Percentiles rank a stretch among this genome's conserved stretches.
Conservation (phyloP, 768 basidiomycete species). For the Suillus americanus region DNA sequence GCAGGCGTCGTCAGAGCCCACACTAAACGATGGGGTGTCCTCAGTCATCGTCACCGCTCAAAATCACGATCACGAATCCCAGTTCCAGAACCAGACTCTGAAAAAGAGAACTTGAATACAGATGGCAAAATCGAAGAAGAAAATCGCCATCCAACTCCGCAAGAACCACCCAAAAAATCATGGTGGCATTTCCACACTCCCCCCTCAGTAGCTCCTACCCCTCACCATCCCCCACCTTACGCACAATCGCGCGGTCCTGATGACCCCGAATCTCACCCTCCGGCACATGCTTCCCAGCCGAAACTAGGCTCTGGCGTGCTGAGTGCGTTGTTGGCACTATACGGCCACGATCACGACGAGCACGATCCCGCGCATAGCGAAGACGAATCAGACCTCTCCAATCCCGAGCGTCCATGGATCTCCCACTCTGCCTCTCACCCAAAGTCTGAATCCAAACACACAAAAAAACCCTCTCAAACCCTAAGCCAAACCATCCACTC, state of each 20-base stretch:
- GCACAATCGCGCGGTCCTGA: background rate
- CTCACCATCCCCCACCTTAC: background rate
- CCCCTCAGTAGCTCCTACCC: constrained; percentile 2
- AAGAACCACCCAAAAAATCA: background rate
- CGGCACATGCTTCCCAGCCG: constrained; percentile 14
- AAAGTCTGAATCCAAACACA: background rate
- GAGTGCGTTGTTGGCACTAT: constrained; percentile 63
- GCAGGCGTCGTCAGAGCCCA: constrained; percentile 45
- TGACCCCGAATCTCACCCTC: constrained; percentile 9
- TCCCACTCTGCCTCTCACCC: background rate
- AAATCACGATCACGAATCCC: constrained; percentile 12
- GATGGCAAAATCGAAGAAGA: constrained; percentile 11
- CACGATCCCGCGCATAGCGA: constrained; percentile 18
- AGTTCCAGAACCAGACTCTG: background rate
- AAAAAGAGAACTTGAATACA: constrained; percentile 3
- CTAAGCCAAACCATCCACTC: constrained; percentile 21
- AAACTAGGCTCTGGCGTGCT: constrained; percentile 53
- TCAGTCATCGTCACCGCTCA: constrained; percentile 11
- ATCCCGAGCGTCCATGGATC: constrained; percentile 22
- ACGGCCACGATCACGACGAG: constrained; percentile 36
- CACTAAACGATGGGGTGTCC: constrained; percentile 30
- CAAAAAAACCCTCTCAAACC: background rate
- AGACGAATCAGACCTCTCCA: constrained; percentile 14
- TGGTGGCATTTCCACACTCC: constrained; percentile 3
- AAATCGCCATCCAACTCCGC: background rate